A percentile compares a stretch with the other conserved stretches of the same genome.
phyloP scores from a whole-genome alignment of 169 alveolate species.

The Plasmodium falciparum region DNA sequence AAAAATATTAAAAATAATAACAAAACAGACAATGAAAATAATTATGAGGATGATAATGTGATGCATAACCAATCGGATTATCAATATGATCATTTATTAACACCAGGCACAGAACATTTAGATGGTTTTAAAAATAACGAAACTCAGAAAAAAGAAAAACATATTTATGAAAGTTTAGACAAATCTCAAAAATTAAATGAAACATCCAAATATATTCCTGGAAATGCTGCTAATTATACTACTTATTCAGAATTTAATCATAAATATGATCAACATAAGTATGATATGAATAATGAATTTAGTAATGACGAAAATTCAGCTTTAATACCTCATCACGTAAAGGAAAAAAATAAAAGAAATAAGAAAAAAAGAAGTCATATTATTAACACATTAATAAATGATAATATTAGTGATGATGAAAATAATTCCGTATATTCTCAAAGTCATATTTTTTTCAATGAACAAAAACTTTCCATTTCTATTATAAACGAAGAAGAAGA shows the following conservation, averaged over 20 bases:
- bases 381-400: background rate
- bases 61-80: background rate
- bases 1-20: background rate
- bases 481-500: conserved; percentile 10
- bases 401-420: background rate
- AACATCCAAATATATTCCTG: no score
- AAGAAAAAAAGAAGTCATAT: background rate
- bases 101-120: background rate
- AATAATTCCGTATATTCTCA: no score
- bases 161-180: no score
- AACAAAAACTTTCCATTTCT: no score
- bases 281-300: background rate
- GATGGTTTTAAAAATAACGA: no score
- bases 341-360: background rate
- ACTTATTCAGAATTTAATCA: background rate
- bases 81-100: background rate
- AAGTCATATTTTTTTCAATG: no score
- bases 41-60: background rate
- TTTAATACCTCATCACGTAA: background rate
- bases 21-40: background rate
- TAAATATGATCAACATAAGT: background rate
- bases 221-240: no score
- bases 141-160: no score
- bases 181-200: no score
- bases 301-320: conserved; percentile 3